Evolutionary conservation across 768 basidiomycete species (phyloP).

Genomic region (Asterophora lycoperdoides): DNA sequence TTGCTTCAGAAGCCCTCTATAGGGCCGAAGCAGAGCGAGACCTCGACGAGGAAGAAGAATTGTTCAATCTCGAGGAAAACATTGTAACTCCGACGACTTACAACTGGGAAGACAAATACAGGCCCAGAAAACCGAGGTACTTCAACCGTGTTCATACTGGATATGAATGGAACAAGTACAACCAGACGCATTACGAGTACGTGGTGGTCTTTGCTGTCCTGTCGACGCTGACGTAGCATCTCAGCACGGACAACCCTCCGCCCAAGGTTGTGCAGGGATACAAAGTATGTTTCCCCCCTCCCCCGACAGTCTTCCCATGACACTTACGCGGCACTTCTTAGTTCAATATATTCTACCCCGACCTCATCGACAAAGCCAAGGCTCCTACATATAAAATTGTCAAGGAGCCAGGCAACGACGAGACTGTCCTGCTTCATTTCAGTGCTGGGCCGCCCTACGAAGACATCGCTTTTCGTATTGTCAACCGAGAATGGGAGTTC

Average conservation of each 20-base stretch:
- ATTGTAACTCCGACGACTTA: conserved; percentile 81
- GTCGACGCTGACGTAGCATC: conserved; percentile 16
- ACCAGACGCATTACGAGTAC: conserved; percentile 99
- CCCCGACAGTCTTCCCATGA: not conserved
- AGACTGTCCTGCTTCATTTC: conserved; percentile 91
- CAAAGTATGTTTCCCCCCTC: conserved; percentile 49
- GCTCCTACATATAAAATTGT: conserved; percentile 96
- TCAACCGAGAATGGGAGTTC: conserved; percentile 97
- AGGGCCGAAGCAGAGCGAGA: conserved; percentile 90
- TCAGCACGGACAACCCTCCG: conserved; percentile 94
- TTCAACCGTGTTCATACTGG: conserved; percentile 99
- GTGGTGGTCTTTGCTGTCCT: conserved; percentile 26
- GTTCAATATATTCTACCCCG: conserved; percentile 99
- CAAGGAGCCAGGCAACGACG: conserved; percentile 91
- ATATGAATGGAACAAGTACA: conserved; percentile 99
- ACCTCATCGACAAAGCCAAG: conserved; percentile 96
- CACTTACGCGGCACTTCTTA: conserved; percentile 20
- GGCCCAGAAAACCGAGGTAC: conserved; percentile 95
- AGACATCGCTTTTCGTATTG: conserved; percentile 97
- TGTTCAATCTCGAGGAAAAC: conserved; percentile 92
- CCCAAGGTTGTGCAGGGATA: conserved; percentile 99
- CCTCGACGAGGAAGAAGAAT: conserved; percentile 92
- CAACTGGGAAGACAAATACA: conserved; percentile 98
- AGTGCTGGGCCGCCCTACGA: conserved; percentile 97
- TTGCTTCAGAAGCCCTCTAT: conserved; percentile 87